These are phyloP conservation scores for Canavalia ensiformis DNA, from an alignment of 306 rosid genomes.

Conservation along the genomic window DNA sequence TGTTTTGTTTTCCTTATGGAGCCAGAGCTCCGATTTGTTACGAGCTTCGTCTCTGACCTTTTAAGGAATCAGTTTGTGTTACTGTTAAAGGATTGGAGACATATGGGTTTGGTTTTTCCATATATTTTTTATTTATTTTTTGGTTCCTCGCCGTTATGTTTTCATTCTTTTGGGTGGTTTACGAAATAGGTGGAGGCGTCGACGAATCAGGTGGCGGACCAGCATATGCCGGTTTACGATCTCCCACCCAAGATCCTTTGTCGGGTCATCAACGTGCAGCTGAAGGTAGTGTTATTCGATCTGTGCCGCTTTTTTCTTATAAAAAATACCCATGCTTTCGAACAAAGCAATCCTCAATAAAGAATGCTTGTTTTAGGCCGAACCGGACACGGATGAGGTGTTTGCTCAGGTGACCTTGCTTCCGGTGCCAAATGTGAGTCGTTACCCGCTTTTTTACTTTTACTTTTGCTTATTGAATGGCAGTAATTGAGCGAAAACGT, in stretches of 20 bases:
- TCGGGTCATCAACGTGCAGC: conserved; percentile 76
- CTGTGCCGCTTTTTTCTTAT: neutral
- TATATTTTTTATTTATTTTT: neutral
- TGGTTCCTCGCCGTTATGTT: neutral
- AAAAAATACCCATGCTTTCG: conserved; percentile 37
- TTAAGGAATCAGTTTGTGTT: neutral
- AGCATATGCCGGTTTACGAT: conserved; percentile 84
- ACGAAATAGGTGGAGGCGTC: conserved; percentile 86
- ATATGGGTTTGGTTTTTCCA: neutral
- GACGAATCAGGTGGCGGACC: conserved; percentile 87
- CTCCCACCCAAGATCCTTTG: conserved; percentile 85
- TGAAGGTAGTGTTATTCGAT: conserved; percentile 68
- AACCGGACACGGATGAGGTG: conserved; percentile 92
- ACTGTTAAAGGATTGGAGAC: conserved; percentile 5
- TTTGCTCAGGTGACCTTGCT: conserved; percentile 83
- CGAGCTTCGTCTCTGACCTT: neutral
- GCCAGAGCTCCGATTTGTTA: conserved; percentile 33
- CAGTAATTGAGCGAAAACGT: neutral
- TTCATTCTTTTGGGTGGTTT: neutral
- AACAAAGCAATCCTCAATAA: conserved; percentile 27
- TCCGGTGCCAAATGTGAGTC: conserved; percentile 68
- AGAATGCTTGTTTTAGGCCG: conserved; percentile 68
- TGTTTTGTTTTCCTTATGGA: conserved; percentile 21
- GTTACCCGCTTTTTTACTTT: neutral
- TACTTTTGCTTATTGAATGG: too few relatives aligned